Base-by-base conservation (phyloP, 164 flowering plant genomes). In the Platanus orientalis region DNA sequence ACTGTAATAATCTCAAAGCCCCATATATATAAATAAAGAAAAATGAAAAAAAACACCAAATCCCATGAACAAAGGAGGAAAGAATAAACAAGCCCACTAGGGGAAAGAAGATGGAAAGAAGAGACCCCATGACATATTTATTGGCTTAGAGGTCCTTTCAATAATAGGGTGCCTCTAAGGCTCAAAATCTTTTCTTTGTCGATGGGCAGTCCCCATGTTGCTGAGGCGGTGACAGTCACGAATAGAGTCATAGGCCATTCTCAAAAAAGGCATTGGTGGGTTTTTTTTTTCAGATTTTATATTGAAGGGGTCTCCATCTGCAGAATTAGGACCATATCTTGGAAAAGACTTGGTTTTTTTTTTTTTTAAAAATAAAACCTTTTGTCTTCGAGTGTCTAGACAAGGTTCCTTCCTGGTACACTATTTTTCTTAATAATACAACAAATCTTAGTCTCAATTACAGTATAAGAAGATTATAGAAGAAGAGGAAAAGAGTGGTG, bases 381-480 rank as follows among this genome's bases (percentile, higher is more conserved):
- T 5, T 4, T 32, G 39, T 32, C 39, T 9, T 9, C 9, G 7
- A 32, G 7, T 32, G 39, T 32, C 39, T 9, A 32, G 39, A 32
- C 39, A 32, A 32, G 39, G 39, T 9, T 32, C 9, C 39, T 32
- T 32, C 0, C 39, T 32, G 7, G 7, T 32, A 32, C 39, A 32
- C 9, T 42, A 47, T n/a, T 63, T 62, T 62, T 40, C 61, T 49
- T 54, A 26, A 32, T 14, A 67, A 65, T 25, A 55, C 42, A 25
- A 21, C n/a, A 64, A 56, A 50, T 49, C 20, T 24, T 44, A 29
- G 39, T 50, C 63, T 56, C 36, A 61, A 27, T 39, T 39, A 59
- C 34, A 67, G 52, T 42, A 21, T 24, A 61, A 47, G 54, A 57
- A 69, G 65, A 65, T 61, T 66, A 63, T 61, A 65, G 66, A 71